Evolutionary conservation across 169 alveolate species (phyloP), one percentile per base, ranked within the genome.

Genomic region (Eimeria acervulina): DNA sequence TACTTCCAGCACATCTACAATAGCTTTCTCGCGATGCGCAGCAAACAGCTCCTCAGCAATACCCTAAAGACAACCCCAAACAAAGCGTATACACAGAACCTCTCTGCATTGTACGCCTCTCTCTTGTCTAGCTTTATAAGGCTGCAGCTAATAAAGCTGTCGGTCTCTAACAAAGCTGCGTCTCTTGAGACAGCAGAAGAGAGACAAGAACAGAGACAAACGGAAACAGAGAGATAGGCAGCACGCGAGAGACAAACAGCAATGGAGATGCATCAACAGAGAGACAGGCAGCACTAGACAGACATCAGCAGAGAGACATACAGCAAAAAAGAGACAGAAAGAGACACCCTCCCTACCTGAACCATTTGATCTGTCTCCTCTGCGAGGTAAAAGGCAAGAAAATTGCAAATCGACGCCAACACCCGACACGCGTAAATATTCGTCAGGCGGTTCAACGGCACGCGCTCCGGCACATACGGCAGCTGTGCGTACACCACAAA

Each of bases 1-100:
- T 6, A 83, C 91, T 23, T 83, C 91, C 91, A 83, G 31, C 52
- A 83, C 70, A 33, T 83, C 47, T 28, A 83, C 47, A 15, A 83
- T 83, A 7, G 72, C 74, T 2, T 51, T 83, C 44, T 83, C 91
- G 3, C 74, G 23, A 1, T 51, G 91, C 2, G 76, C 42, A 7
- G 68, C 74, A 44, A 83, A 83, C 26, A 83, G 28, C 4, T 36
- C 44, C 44, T 83, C 91, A 13, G 72, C 91, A 10, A 61, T 12
- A 26, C 72, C 36, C 72, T 61, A 36, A 2, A 47, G 5, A 47
- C 55, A 47, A 47, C 5, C 12, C 55, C 55, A 47, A 47, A 47
- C 5, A 47, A 47, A 55, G 66, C 26, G 66, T 17, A 55, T 19
- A 17, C 66, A 55, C 66, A 55, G 5, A 7, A 7, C 17, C 15